Conservation (phyloP, 257 asterid genomes). For the Jaltomata sinuosa region DNA sequence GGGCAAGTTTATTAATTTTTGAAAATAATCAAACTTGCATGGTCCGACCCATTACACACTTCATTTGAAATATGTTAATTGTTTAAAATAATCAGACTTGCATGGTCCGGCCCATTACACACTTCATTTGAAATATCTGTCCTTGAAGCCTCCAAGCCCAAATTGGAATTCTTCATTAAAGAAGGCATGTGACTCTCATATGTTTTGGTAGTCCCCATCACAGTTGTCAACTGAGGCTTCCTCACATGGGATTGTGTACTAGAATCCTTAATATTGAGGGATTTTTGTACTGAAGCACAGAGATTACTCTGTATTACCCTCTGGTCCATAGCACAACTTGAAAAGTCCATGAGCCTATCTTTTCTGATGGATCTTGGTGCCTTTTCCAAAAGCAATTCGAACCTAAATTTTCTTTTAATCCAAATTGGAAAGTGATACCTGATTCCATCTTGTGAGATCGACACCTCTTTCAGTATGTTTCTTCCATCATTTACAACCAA, state of each 20-base stretch:
- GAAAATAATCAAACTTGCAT: too few relatives aligned
- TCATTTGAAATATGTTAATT: too few relatives aligned
- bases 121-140: too few relatives aligned
- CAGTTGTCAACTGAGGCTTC: too few relatives aligned
- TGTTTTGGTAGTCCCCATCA: too few relatives aligned
- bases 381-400: not conserved
- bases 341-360: not conserved
- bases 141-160: too few relatives aligned
- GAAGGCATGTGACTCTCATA: too few relatives aligned
- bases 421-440: not conserved
- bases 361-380: not conserved
- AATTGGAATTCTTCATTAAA: too few relatives aligned
- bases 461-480: not conserved
- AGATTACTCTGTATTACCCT: not conserved
- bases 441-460: not conserved
- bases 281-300: not conserved
- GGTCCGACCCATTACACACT: too few relatives aligned
- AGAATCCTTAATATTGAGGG: not conserved
- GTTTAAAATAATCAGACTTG: too few relatives aligned
- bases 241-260: not conserved
- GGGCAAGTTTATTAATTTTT: too few relatives aligned
- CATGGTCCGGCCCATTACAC: too few relatives aligned
- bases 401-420: not conserved
- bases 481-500: not conserved
- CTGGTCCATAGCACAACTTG: not conserved